Conservation (phyloP, 257 asterid genomes). For the Solanum pennellii region DNA sequence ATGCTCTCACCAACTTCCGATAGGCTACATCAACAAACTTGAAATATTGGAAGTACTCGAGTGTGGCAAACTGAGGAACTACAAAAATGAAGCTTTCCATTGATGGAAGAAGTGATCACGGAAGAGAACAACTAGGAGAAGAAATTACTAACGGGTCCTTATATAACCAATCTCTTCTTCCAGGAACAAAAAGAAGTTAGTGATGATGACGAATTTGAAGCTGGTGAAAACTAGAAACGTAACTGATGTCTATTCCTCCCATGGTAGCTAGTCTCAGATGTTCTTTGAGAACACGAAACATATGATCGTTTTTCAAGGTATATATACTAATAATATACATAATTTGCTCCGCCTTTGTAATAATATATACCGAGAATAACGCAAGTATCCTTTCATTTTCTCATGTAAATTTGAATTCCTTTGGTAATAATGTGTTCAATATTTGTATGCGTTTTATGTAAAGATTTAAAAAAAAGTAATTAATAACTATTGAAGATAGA, state of each 20-base stretch:
- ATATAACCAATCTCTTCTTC: neutral
- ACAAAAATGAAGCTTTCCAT: neutral
- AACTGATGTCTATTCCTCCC: neutral
- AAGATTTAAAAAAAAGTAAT: too few relatives aligned
- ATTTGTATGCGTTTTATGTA: neutral
- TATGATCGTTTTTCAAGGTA: too few relatives aligned
- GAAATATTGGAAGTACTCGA: neutral
- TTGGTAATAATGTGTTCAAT: neutral
- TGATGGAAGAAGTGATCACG: neutral
- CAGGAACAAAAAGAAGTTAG: neutral
- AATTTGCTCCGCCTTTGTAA: neutral
- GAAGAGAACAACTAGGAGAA: neutral
- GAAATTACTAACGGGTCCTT: neutral
- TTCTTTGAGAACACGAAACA: neutral
- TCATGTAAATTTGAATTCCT: neutral
- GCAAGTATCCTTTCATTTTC: neutral
- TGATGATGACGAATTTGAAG: neutral
- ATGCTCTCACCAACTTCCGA: neutral
- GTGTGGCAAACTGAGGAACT: neutral
- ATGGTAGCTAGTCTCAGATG: neutral
- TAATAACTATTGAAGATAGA: too few relatives aligned
- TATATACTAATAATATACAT: neutral
- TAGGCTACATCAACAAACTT: neutral
- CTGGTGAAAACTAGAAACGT: neutral
- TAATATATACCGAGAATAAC: too few relatives aligned